Base-by-base conservation (phyloP, 2,329 filamentous ascomycete genomes). In the Hirsutella minnesotensis region DNA sequence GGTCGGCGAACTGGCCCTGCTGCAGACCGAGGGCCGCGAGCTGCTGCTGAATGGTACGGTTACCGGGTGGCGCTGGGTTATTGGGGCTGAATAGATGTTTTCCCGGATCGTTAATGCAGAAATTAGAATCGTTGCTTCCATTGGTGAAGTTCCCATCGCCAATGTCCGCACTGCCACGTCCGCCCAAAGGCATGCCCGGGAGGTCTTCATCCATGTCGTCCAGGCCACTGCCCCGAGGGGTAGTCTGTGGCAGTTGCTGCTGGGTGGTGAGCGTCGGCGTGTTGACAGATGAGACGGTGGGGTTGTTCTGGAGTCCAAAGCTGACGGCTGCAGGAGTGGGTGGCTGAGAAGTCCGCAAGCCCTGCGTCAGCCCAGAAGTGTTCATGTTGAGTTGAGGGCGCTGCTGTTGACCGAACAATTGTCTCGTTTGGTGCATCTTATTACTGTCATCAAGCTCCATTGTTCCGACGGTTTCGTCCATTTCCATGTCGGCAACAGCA, bases 251-350 rank as follows among this genome's bases (percentile, higher is more conserved):
- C 30, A 84, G 77, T 53, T 87, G 82, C 29, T 85, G 81, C 50
- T 88, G 82, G 1, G 86, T 86, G 46, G 83, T 84, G 45, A 96
- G 73, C 0, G 89, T 94, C 1, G 90, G 90, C 0, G 90, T 96
- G 61, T 95, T 96, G 43, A 95, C 90, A 3, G 89, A 95, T 3
- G 92, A 98, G 16, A 96, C 90, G 1, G 89, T 95, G 15, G 90
- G 90, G 60, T 95, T 95, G 61, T 94, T 87, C 59, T 88, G 83
- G 51, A 94, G 79, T 40, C 81, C 81, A 55, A 90, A 87, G 53
- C 74, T 80, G 38, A 82, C 77, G 21, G 86, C 73, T 27, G 83
- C 81, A 2, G 90, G 90, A 1, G 90, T 95, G 4, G 85, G 80
- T 1, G 89, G 90, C 49, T 88, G 86, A 4, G 89, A 94, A 9